Evolutionary conservation across 768 basidiomycete species (phyloP).

Genomic region (Trametes coccinea): DNA sequence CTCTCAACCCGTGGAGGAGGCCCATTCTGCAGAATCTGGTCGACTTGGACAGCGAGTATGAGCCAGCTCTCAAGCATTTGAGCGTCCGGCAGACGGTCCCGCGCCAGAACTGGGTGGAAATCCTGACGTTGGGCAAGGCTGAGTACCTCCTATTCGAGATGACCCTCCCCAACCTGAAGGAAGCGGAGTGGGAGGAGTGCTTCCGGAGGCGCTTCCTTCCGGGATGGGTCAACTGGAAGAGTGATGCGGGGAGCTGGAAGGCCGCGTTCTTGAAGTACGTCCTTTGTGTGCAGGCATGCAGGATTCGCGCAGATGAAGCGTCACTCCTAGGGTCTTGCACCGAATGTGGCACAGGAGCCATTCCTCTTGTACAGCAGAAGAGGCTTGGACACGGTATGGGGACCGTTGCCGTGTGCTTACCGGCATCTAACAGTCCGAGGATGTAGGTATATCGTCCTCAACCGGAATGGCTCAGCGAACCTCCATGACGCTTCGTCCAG

Average conservation of each 20-base stretch:
- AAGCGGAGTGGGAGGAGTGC: conserved; percentile 73
- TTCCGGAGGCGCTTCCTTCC: conserved; percentile 73
- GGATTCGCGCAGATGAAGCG: conserved; percentile 32
- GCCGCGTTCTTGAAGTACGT: conserved; percentile 66
- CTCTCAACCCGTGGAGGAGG: conserved; percentile 74
- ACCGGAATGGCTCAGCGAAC: conserved; percentile 75
- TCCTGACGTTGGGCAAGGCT: conserved; percentile 61
- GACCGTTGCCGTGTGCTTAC: no score
- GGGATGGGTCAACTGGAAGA: conserved; percentile 73
- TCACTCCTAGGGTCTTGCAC: conserved; percentile 36
- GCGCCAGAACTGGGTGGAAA: conserved; percentile 78
- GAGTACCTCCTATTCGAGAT: conserved; percentile 66
- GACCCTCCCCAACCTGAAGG: conserved; percentile 66
- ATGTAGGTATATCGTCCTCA: conserved; percentile 68
- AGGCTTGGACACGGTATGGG: conserved; percentile 77
- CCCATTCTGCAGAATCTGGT: conserved; percentile 65
- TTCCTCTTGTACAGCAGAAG: conserved; percentile 73
- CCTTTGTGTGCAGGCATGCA: conserved; percentile 30
- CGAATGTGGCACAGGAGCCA: conserved; percentile 69
- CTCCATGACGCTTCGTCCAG: conserved; percentile 68
- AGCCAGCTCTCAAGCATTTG: conserved; percentile 54
- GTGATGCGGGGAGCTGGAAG: conserved; percentile 57
- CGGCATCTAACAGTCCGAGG: no score
- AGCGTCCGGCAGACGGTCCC: conserved; percentile 66
- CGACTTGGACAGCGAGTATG: conserved; percentile 40